These are phyloP conservation scores for Nicotiana paniculata DNA, from an alignment of 257 asterid species.

Conservation along the genomic window DNA sequence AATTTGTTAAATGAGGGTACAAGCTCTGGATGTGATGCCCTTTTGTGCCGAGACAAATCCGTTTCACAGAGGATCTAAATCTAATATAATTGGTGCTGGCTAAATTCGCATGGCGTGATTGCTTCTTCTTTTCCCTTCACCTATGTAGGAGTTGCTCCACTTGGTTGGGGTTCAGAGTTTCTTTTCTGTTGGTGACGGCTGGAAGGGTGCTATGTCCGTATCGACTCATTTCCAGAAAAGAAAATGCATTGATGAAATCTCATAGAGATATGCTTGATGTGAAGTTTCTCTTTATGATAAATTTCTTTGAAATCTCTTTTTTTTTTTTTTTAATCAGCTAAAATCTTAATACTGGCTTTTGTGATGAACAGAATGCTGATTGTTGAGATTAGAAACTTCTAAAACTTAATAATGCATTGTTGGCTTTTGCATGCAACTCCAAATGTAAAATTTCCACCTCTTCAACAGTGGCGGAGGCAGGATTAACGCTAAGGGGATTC, in stretches of 20 bases:
- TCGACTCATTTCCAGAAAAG: neutral
- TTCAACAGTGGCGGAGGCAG: no score
- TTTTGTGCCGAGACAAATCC: neutral
- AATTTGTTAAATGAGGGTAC: neutral
- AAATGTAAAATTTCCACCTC: neutral
- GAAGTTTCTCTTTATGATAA: neutral
- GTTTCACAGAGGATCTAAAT: neutral
- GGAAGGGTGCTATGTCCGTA: neutral
- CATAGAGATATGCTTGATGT: neutral
- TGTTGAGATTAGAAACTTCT: neutral
- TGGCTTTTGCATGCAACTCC: neutral
- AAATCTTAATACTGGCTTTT: neutral
- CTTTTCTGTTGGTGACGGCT: neutral
- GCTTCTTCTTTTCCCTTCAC: neutral
- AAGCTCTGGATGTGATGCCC: neutral
- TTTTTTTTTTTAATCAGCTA: neutral
- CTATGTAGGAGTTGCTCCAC: neutral
- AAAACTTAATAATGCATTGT: neutral
- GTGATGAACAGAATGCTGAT: neutral
- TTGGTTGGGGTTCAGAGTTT: neutral
- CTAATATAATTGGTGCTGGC: neutral
- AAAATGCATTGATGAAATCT: neutral
- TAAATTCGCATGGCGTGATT: neutral
- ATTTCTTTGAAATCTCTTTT: neutral
- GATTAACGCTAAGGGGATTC: no score